Conservation (phyloP, 441 rosid species). For the Jatropha multifida region DNA sequence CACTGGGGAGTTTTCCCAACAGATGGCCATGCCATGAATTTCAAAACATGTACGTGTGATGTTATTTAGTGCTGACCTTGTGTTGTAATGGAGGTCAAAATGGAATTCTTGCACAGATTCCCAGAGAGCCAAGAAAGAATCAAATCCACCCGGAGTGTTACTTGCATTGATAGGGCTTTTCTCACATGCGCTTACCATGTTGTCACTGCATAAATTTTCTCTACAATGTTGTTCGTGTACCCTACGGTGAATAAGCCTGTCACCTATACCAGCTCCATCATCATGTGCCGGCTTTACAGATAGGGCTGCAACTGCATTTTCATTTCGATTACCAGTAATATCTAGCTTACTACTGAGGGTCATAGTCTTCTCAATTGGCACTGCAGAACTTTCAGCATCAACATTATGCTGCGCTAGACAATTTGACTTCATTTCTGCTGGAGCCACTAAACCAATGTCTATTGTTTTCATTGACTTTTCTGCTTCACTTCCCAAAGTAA, state of each 20-base stretch:
- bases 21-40: slow-evolving; percentile 87
- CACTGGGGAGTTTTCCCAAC: slow-evolving; percentile 89
- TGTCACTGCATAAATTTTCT: slow-evolving; percentile 28
- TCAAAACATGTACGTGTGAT: slow-evolving; percentile 52
- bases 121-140: slow-evolving; percentile 90
- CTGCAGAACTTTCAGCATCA: slow-evolving; percentile 33
- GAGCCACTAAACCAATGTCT: slow-evolving; percentile 39
- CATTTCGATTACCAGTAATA: slow-evolving; percentile 20
- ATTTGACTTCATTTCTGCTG: slow-evolving; percentile 35
- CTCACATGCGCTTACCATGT: slow-evolving; percentile 43
- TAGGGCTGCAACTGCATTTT: slow-evolving; percentile 23
- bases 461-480: slow-evolving; percentile 34
- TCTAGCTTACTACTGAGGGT: slow-evolving; percentile 26
- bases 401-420: slow-evolving; percentile 22
- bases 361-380: slow-evolving; percentile 30
- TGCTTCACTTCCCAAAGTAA: slow-evolving; percentile 33
- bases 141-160: slow-evolving; percentile 71
- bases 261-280: slow-evolving; percentile 28
- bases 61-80: slow-evolving; percentile 49
- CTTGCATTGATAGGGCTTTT: slow-evolving; percentile 81
- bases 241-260: slow-evolving; percentile 28
- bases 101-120: slow-evolving; percentile 57
- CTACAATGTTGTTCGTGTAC: slow-evolving; percentile 24
- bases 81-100: slow-evolving; percentile 87
- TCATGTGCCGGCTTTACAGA: slow-evolving; percentile 26